Evolutionary conservation across 768 basidiomycete species (phyloP), one percentile per base, ranked within the genome.

Genomic region (Termitomyces sp.): DNA sequence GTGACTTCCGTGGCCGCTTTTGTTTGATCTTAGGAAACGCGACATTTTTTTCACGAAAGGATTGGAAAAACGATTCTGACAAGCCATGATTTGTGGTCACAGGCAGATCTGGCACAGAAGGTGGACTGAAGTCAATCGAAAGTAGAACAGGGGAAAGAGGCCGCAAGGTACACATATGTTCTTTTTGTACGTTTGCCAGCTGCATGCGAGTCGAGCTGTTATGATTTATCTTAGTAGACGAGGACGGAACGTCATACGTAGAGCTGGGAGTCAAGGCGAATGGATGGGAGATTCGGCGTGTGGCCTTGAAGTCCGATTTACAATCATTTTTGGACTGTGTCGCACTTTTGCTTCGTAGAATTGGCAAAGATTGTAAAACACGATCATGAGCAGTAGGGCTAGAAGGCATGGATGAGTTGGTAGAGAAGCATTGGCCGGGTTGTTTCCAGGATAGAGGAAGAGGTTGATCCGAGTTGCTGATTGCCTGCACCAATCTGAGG

Each of bases 271-370:
- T 54, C 50, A 71, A 56, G 38, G 70, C 60, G 45, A 66, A 72
- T 1, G 72, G 71, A 42, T 64, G 66, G 28, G 72, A 72, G 28
- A 72, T 70, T 50, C 54, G 63, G 9, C 52, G 51, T 54, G 49
- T 38, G 19, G 47, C 48, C 23, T 23, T 53, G 19, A 48, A 15
- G 21, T 42, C 9, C 15, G 6, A 30, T 37, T 28, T 26, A 1
- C 6, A 33, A 45, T 55, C 53, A 50, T 33, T 15, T 40, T 42
- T 54, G 23, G 42, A 15, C 8, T 37, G 48, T n/a, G 23, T 46
- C 28, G 31, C 49, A 19, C 38, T 49, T 33, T 44, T 31, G 35
- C 26, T 28, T n/a, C 53, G 53, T 15, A 57, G 50, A 43, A 26
- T 46, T 37, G 55, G 33, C 19, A 56, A 19, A 37, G 30, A 43